Evolutionary conservation across 2,329 filamentous ascomycete genomes (phyloP).

Genomic region (Beauveria varroae): DNA sequence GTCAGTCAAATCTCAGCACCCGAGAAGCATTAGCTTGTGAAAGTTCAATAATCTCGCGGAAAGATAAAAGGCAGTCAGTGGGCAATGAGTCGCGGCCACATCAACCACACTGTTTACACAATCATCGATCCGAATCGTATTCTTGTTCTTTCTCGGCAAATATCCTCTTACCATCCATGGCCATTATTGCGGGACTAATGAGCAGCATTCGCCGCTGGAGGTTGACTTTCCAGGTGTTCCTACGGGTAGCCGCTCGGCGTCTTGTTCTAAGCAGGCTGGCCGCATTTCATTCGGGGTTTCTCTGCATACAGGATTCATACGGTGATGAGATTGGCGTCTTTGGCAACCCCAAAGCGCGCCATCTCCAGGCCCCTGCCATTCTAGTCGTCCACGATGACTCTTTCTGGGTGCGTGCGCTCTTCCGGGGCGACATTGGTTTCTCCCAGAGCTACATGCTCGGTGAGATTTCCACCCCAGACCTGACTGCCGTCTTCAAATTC

Average conservation of each 20-base stretch:
- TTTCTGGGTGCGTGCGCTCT: conserved; percentile 61
- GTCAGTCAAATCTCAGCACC: background rate
- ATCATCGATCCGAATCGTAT: background rate
- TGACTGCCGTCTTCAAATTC: conserved; percentile 63
- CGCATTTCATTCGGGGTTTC: background rate
- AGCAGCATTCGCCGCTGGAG: background rate
- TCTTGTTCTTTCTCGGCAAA: background rate
- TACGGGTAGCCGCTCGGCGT: background rate
- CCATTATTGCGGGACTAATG: background rate
- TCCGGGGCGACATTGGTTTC: conserved; percentile 71
- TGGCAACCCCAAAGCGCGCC: background rate
- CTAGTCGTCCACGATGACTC: conserved; percentile 55
- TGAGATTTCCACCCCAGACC: conserved; percentile 58
- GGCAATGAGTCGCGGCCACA: background rate
- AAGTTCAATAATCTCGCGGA: background rate
- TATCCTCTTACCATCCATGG: background rate
- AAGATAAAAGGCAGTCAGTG: background rate
- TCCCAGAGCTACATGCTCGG: conserved; percentile 67
- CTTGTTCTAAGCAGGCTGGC: background rate
- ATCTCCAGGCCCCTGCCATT: background rate
- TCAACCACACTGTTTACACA: background rate
- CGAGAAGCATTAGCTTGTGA: too few relatives aligned
- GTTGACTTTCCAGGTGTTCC: background rate
- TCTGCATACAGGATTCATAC: background rate
- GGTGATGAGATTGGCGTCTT: background rate